Base-by-base conservation (phyloP, 495 filamentous ascomycete species). In the Penicillium canariense region DNA sequence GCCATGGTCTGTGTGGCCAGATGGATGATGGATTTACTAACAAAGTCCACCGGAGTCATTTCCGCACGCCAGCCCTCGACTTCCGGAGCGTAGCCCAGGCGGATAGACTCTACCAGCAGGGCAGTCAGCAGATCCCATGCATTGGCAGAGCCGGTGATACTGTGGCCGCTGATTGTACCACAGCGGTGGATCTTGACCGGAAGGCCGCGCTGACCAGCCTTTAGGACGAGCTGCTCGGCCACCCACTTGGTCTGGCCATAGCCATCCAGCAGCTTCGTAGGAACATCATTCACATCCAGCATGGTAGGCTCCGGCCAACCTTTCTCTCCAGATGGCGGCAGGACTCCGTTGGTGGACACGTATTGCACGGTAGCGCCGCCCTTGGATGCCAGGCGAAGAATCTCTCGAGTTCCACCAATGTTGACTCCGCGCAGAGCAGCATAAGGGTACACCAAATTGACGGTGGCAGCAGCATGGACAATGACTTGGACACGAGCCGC, bases 11-110 rank as follows among this genome's bases (percentile, higher is more conserved):
- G 74, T 11, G 81, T 78, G 32, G 78, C 72, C 42, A 87, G 77
- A 34, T 83, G 77, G 27, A 86, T 62, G 51, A 88, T 86, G 0
- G 82, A 77, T 55, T 81, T 81, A 66, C 81, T 85, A 49, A 87
- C 81, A 49, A 87, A 87, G 66, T 88, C 84, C 2, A 85, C 85
- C 0, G 85, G 85, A 2, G 85, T 87, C 84, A 87, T 87, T 68
- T 88, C 85, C 0, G 83, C 83, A 25, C 81, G 79, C 84, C 85
- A 87, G 47, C 82, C 84, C 31, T 82, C 73, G 20, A 87, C 80
- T 48, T 85, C 78, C 0, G 84, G 84, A 4, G 77, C 77, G 48
- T 78, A 79, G 18, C 84, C 84, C 0, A 88, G 60, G 26, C 80
- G 78, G 30, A 87, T 77, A 7, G 84, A 87, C 58, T 88, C 85